These are phyloP conservation scores for Chlamydomonas incerta DNA, from an alignment of 139 green algal genomes.

Conservation along the genomic window DNA sequence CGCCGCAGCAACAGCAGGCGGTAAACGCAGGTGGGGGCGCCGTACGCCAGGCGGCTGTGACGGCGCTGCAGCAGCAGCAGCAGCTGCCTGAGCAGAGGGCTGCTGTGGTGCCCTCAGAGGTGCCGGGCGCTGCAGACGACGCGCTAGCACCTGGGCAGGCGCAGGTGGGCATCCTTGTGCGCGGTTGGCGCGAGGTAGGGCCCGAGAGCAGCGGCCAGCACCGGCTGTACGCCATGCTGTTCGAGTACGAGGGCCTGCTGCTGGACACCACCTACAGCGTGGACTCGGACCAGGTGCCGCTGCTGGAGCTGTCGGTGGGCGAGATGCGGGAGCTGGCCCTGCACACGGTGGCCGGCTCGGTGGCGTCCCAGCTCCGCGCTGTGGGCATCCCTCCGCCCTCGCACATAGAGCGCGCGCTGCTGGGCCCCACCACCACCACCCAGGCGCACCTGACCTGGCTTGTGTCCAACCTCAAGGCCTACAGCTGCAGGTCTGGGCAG, in stretches of 20 bases:
- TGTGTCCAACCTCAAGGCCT: too few relatives aligned
- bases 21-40: too few relatives aligned
- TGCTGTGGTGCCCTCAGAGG: neutral
- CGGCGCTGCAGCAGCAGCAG: too few relatives aligned
- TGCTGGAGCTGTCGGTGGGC: neutral
- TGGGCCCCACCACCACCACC: too few relatives aligned
- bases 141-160: too few relatives aligned
- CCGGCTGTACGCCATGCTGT: neutral
- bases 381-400: neutral
- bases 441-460: too few relatives aligned
- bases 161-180: neutral
- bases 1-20: neutral
- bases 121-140: too few relatives aligned
- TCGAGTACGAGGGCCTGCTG: neutral
- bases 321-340: neutral
- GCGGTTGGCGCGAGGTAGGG: neutral
- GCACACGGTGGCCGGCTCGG: neutral
- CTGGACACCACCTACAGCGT: neutral
- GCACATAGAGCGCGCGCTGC: neutral
- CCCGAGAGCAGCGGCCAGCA: neutral
- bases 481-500: too few relatives aligned
- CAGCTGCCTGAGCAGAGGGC: neutral
- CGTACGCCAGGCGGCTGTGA: too few relatives aligned
- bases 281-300: neutral
- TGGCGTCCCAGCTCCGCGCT: neutral